These are phyloP conservation scores for Nissolia schottii DNA, from an alignment of 306 rosid genomes.

Conservation along the genomic window DNA sequence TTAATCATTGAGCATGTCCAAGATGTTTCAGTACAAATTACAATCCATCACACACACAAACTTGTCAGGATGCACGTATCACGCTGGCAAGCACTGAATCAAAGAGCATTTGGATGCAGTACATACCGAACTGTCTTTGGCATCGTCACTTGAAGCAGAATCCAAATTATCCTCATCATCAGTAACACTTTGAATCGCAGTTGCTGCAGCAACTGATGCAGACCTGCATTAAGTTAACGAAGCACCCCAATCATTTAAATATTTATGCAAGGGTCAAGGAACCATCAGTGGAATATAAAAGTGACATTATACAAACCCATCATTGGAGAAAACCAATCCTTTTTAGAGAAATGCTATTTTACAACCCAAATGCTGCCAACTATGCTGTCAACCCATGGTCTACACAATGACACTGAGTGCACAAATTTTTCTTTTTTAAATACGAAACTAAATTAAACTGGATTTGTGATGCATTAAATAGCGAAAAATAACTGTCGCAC, in stretches of 20 bases:
- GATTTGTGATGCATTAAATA: no score
- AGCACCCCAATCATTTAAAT: slow-evolving; percentile 10
- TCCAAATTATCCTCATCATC: slow-evolving; percentile 38
- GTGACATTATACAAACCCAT: slow-evolving; percentile 11
- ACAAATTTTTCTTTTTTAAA: no score
- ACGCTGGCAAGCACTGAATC: slow-evolving; percentile 2
- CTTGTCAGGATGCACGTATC: slow-evolving; percentile 16
- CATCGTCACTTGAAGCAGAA: slow-evolving; percentile 68
- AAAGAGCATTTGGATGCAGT: no score
- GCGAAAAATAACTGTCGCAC: no score
- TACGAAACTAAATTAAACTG: no score
- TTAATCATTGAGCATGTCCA: not conserved
- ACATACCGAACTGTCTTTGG: slow-evolving; percentile 92
- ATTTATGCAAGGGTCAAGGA: not conserved
- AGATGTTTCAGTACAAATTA: slow-evolving; percentile 8
- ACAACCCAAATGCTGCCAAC: no score
- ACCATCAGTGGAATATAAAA: not conserved
- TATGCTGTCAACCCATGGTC: no score
- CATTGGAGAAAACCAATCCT: not conserved
- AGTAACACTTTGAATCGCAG: slow-evolving; percentile 48
- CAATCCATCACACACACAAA: not conserved
- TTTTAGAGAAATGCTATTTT: no score
- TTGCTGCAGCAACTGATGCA: slow-evolving; percentile 69
- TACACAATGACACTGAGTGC: no score
- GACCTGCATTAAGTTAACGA: slow-evolving; percentile 49